Evolutionary conservation across 202 grass and related monocot species (phyloP).

Genomic region (Setaria italica): DNA sequence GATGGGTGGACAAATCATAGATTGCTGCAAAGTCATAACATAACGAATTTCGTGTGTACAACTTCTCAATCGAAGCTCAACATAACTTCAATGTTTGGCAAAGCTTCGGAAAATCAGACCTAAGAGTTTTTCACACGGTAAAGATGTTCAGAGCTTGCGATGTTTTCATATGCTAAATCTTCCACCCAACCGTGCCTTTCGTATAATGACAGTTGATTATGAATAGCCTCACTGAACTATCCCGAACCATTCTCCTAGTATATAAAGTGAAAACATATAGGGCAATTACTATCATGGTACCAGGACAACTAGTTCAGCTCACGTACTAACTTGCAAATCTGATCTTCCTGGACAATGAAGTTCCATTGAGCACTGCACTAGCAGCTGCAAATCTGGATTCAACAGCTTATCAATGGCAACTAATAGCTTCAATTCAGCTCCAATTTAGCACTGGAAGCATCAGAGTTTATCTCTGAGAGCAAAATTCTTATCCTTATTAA

Average conservation of each 20-base stretch:
- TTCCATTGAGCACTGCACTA: neutral
- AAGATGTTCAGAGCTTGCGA: neutral
- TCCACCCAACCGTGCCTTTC: neutral
- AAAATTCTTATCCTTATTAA: slow-evolving; percentile 49
- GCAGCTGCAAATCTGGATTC: neutral
- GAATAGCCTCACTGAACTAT: neutral
- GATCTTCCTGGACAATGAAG: neutral
- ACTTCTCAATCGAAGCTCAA: neutral
- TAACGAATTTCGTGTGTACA: neutral
- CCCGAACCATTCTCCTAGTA: neutral
- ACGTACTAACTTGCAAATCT: neutral
- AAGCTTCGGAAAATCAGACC: neutral
- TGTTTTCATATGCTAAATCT: neutral
- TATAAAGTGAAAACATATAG: neutral
- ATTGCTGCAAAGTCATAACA: neutral
- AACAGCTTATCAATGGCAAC: neutral
- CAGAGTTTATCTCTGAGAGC: slow-evolving; percentile 12
- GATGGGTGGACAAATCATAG: neutral
- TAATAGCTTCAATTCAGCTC: neutral
- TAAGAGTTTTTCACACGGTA: neutral
- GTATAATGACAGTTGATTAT: neutral
- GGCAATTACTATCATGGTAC: neutral
- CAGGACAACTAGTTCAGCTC: neutral
- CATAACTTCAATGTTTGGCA: neutral
- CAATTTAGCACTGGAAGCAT: neutral